These are phyloP conservation scores for Mikania micrantha DNA, from an alignment of 129 eudicot species.

Conservation along the genomic window DNA sequence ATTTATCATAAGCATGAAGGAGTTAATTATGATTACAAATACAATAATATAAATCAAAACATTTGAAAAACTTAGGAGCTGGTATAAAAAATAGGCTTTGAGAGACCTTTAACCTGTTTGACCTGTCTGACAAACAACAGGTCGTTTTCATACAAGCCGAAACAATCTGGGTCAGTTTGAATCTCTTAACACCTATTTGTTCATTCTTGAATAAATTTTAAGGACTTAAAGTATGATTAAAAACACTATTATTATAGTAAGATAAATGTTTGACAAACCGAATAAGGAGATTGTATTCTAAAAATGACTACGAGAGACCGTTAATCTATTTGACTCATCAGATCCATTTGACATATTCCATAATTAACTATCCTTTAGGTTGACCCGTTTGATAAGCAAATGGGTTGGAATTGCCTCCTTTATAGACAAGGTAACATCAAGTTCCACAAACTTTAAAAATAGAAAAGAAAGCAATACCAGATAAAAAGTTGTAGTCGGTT, in stretches of 20 bases:
- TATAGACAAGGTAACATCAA: background rate
- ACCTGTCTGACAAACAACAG: too few relatives aligned
- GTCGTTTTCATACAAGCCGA: background rate
- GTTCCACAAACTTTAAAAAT: background rate
- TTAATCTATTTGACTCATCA: background rate
- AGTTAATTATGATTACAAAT: background rate
- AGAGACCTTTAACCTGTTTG: background rate
- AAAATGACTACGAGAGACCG: background rate
- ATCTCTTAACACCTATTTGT: background rate
- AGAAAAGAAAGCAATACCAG: constrained; percentile 47
- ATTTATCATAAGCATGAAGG: background rate
- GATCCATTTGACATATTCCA: background rate
- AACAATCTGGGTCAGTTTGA: background rate
- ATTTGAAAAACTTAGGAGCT: background rate
- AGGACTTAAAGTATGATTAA: background rate
- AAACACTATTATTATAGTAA: background rate
- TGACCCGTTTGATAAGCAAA: background rate
- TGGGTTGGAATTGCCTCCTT: background rate
- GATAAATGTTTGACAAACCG: background rate
- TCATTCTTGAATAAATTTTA: background rate
- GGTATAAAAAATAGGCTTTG: background rate
- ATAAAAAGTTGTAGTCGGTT: constrained; percentile 83
- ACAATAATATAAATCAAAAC: background rate
- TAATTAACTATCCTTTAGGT: background rate
- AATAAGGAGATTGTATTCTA: background rate